Conservation (phyloP, 2,329 filamentous ascomycete genomes). For the Trichoderma sp. region DNA sequence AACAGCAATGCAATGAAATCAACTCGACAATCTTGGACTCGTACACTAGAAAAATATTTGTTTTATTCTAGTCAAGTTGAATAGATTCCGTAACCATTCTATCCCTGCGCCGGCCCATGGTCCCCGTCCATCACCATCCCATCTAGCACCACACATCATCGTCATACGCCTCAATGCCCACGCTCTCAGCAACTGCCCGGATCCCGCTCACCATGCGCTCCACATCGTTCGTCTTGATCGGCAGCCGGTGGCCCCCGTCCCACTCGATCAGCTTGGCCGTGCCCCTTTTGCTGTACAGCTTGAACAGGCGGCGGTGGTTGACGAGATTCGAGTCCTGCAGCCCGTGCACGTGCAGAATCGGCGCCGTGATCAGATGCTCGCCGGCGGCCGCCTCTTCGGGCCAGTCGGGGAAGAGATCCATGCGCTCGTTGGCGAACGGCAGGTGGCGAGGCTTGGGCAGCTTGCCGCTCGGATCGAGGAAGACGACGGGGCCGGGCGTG, state of each 20-base stretch:
- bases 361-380: constrained; percentile 36
- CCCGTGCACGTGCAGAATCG: constrained; percentile 47
- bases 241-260: constrained; percentile 71
- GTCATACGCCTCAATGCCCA: constrained; percentile 15
- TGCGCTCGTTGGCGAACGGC: constrained; percentile 31
- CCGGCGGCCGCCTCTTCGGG: constrained; percentile 49
- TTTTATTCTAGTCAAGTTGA: too few species aligned
- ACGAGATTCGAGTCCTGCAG: constrained; percentile 63
- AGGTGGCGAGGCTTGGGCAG: constrained; percentile 55
- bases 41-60: too few species aligned
- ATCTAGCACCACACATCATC: neutral
- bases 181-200: constrained; percentile 31
- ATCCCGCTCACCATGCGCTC: constrained; percentile 39
- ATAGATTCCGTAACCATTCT: neutral
- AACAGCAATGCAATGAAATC: neutral
- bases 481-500: constrained; percentile 37
- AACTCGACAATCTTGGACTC: too few species aligned
- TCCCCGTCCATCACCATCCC: neutral
- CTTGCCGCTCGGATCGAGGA: constrained; percentile 38
- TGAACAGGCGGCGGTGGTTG: constrained; percentile 52
- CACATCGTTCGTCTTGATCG: constrained; percentile 68
- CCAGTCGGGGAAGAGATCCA: constrained; percentile 33
- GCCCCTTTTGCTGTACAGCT: constrained; percentile 58
- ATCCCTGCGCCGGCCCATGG: neutral
- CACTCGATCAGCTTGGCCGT: constrained; percentile 65